phyloP scores from a whole-genome alignment of 192 early-diverging fungal genomes.

The Kappamyces sp. region DNA sequence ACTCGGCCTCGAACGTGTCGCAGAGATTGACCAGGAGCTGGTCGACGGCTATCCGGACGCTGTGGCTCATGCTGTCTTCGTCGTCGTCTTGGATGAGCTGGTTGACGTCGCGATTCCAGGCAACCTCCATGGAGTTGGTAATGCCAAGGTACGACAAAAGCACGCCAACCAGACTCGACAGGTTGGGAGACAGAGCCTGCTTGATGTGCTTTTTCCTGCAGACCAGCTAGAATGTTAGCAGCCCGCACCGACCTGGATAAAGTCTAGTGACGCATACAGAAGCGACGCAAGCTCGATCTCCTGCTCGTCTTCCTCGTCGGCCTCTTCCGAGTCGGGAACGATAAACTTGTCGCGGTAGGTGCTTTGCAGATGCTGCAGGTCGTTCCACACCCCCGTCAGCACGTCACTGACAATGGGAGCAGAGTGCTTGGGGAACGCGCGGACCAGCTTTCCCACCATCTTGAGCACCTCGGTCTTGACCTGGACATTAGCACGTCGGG shows the following conservation, averaged over 20 bases:
- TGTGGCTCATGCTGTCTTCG: conserved; percentile 80
- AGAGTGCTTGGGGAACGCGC: conserved; percentile 60
- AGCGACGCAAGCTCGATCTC: conserved; percentile 66
- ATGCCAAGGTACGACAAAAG: conserved; percentile 73
- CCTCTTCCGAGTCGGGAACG: conserved; percentile 11
- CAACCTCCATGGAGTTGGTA: conserved; percentile 67
- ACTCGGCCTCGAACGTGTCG: conserved; percentile 46
- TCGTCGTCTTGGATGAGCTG: conserved; percentile 89
- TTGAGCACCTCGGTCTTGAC: conserved; percentile 70
- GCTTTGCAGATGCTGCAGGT: conserved; percentile 52
- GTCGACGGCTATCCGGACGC: conserved; percentile 74
- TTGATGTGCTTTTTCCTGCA: conserved; percentile 48
- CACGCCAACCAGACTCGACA: conserved; percentile 19
- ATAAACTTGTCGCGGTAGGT: conserved; percentile 50
- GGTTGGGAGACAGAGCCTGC: conserved; percentile 39
- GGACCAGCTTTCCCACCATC: conserved; percentile 55
- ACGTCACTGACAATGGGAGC: conserved; percentile 39
- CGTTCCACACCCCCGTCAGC: conserved; percentile 65
- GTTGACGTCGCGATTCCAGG: conserved; percentile 78
- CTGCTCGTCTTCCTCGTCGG: conserved; percentile 43
- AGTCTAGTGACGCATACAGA: conserved; percentile 64
- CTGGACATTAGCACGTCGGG: conserved; percentile 55
- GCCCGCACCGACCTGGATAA: too few species aligned
- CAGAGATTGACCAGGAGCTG: conserved; percentile 60
- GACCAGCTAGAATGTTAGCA: too few species aligned